Conservation (phyloP, 306 rosid species). For the Cajanus cajan region DNA sequence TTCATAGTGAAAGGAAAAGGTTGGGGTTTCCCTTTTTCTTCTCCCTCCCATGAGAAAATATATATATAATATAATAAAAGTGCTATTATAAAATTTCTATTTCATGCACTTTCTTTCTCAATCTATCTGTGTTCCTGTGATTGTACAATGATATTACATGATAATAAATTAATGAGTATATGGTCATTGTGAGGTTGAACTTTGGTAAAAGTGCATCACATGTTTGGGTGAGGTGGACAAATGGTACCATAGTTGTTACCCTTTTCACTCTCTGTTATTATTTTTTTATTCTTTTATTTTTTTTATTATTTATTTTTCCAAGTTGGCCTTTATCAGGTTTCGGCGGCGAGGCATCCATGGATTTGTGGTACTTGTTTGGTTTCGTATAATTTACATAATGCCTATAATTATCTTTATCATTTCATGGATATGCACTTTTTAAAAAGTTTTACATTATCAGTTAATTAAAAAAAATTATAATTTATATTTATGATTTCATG, state of each 20-base stretch:
- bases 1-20: conserved; percentile 50
- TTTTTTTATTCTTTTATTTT: neutral
- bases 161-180: neutral
- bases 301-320: too few species aligned
- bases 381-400: too few species aligned
- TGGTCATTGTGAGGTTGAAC: conserved; percentile 20
- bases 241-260: neutral
- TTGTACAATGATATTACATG: neutral
- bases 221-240: conserved; percentile 37
- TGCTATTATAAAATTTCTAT: neutral
- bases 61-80: neutral
- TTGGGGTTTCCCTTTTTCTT: conserved; percentile 35
- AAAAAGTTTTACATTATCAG: too few species aligned
- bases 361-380: neutral
- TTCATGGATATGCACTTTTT: too few species aligned
- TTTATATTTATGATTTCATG: too few species aligned
- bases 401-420: too few species aligned
- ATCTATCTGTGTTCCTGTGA: neutral
- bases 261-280: neutral
- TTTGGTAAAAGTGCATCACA: conserved; percentile 41
- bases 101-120: conserved; percentile 8
- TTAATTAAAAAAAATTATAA: too few species aligned
- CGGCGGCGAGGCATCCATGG: conserved; percentile 19
- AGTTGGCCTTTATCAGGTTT: neutral
- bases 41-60: conserved; percentile 27